Percentiles rank a stretch among this genome's conserved stretches.
Conservation (phyloP, 2,329 filamentous ascomycete species). For the Aspergillus chevalieri region DNA sequence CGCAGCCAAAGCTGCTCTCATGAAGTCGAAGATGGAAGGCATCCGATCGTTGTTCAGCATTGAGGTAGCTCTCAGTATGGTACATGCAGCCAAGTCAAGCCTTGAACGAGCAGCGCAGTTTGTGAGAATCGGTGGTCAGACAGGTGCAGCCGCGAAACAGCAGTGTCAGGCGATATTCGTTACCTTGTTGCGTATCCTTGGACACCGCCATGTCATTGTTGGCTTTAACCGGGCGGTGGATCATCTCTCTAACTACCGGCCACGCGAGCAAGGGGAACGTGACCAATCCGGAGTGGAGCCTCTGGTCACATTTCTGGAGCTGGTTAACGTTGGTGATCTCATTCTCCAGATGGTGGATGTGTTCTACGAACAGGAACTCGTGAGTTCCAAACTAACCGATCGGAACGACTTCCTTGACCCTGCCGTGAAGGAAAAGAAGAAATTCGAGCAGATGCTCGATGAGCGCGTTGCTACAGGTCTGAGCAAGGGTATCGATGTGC, state of each 20-base stretch:
- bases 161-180: constrained; percentile 91
- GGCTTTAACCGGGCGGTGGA: constrained; percentile 90
- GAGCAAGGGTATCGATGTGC: constrained; percentile 94
- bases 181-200: constrained; percentile 72
- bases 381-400: constrained; percentile 74
- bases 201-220: constrained; percentile 78
- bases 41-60: constrained; percentile 95
- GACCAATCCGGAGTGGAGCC: constrained; percentile 73
- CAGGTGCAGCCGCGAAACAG: constrained; percentile 74
- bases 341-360: constrained; percentile 99
- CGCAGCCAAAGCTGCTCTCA: constrained; percentile 93
- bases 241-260: constrained; percentile 86
- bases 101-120: constrained; percentile 81
- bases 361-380: constrained; percentile 93
- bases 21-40: constrained; percentile 89
- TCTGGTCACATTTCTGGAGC: constrained; percentile 88
- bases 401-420: constrained; percentile 92
- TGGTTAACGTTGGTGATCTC: constrained; percentile 95
- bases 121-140: constrained; percentile 70
- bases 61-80: constrained; percentile 82
- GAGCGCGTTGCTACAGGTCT: constrained; percentile 91
- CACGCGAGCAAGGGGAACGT: constrained; percentile 62
- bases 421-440: constrained; percentile 90
- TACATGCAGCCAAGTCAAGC: constrained; percentile 80
- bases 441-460: constrained; percentile 97